A percentile compares a stretch with the other conserved stretches of the same genome.
phyloP scores from a whole-genome alignment of 257 asterid genomes.

The Solanum chilense region DNA sequence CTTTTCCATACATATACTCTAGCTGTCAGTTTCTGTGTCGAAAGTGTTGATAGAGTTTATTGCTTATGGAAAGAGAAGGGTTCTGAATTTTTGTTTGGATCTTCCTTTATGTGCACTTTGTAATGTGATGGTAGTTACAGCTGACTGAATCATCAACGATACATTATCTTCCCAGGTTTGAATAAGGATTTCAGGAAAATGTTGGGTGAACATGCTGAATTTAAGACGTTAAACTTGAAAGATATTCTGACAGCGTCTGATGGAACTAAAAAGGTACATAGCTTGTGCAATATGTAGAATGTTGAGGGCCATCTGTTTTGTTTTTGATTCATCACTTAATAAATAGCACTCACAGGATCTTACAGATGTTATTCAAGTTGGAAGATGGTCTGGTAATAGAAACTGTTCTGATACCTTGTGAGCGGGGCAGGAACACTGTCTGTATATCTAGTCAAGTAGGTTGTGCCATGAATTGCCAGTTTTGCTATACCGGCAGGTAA shows the following conservation, averaged over 20 bases:
- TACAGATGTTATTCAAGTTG: constrained; percentile 84
- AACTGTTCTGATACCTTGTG: constrained; percentile 92
- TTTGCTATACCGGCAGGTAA: constrained; percentile 98
- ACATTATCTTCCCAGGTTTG: constrained; percentile 43
- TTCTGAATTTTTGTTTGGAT: background rate
- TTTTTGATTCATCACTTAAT: constrained; percentile 46
- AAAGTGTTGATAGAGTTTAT: background rate
- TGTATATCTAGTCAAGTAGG: constrained; percentile 99
- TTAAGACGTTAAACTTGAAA: constrained; percentile 51
- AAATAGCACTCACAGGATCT: constrained; percentile 62
- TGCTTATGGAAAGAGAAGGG: background rate
- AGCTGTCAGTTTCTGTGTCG: background rate
- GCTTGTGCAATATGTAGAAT: background rate
- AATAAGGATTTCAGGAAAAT: constrained; percentile 77
- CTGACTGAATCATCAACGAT: background rate
- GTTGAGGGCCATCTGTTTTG: background rate
- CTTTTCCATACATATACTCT: background rate
- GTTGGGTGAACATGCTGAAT: constrained; percentile 62
- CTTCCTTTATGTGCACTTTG: background rate
- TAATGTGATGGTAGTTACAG: background rate
- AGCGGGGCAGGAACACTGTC: constrained; percentile 80
- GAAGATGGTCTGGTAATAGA: constrained; percentile 82
- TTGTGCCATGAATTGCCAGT: constrained; percentile 95
- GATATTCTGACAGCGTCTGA: constrained; percentile 68
- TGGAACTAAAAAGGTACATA: constrained; percentile 87